Evolutionary conservation across 2,329 filamentous ascomycete genomes (phyloP).

Genomic region (Fusarium succisae): DNA sequence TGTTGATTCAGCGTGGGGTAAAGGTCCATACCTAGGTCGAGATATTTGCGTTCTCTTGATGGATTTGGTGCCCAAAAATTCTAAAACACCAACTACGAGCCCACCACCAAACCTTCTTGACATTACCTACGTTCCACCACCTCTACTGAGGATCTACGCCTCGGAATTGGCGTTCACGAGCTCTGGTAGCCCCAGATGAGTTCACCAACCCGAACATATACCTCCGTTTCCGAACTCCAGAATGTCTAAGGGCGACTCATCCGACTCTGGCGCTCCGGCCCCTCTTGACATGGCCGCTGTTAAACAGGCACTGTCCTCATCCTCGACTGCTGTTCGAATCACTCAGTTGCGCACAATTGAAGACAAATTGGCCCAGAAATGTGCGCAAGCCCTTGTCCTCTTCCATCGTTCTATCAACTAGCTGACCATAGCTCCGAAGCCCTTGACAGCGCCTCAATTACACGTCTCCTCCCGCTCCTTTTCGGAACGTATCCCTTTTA

Average conservation of each 20-base stretch:
- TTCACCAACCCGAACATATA: constrained; percentile 36
- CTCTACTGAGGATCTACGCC: constrained; percentile 23
- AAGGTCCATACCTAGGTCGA: constrained; percentile 19
- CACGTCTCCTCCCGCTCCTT: constrained; percentile 73
- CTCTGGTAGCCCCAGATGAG: constrained; percentile 49
- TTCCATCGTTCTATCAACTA: constrained; percentile 5
- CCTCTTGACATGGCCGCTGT: constrained; percentile 61
- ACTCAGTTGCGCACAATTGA: constrained; percentile 64
- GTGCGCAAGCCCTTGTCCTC: constrained; percentile 51
- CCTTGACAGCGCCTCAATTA: constrained; percentile 59
- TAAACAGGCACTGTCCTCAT: constrained; percentile 65
- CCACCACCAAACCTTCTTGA: constrained; percentile 13
- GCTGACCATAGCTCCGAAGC: constrained; percentile 48
- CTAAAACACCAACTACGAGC: constrained; percentile 22
- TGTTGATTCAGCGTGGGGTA: constrained; percentile 35
- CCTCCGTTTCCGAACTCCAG: constrained; percentile 38
- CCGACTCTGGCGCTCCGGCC: constrained; percentile 56
- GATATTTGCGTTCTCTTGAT: constrained; percentile 34
- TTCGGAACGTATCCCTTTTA: constrained; percentile 91
- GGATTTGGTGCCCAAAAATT: constrained; percentile 36
- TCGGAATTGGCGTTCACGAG: constrained; percentile 27
- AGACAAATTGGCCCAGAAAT: constrained; percentile 64
- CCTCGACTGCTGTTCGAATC: constrained; percentile 67
- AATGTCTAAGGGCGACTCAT: constrained; percentile 50
- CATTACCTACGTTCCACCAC: neutral